Evolutionary conservation across 1,139 yeast genomes (phyloP), one percentile per base, ranked within the genome.

Genomic region (Ogataea hybrid): DNA sequence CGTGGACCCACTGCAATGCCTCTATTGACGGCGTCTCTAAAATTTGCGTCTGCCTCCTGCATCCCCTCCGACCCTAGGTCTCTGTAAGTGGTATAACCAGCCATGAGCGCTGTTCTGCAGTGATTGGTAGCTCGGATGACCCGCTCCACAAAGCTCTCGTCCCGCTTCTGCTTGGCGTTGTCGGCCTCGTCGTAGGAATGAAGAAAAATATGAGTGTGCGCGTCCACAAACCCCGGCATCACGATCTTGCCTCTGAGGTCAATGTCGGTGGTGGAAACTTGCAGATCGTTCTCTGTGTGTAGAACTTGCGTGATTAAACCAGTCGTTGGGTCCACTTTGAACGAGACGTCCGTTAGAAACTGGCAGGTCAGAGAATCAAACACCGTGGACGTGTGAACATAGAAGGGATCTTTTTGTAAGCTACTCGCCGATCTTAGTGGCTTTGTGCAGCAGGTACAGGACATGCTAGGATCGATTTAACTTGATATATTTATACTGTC

Each of bases 11-110:
- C 36, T 5, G 49, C 46, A 5, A 56, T 41, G 17, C 59, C 59
- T 32, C 59, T 36, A 39, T 56, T 56, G n/a, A 56, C 48, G 3
- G 59, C 52, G 28, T 56, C 59, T 36, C 59, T 45, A n/a, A 56
- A 49, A 41, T 53, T 56, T 4, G 58, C 53, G 38, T 56, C 59
- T 8, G 56, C 56, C 33, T 56, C 59, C 31, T 50, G 52, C 56
- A 54, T 50, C 9, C 52, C 56, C 28, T 56, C 58, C 4, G 59
- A 56, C 1, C 59, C 59, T 9, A 56, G 43, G 37, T 56, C 59
- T 20, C 59, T 41, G 33, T 56, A 56, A 6, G 59, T 56, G 4
- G 59, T 56, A 32, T 56, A 56, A 6, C 59, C 59, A 9, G 48
- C 42, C 46, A 54, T 37, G 27, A 56, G 41, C 16, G 58, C 59